phyloP scores from a whole-genome alignment of 805 yeast genomes.

The Wickerhamomyces rabaulensis region DNA sequence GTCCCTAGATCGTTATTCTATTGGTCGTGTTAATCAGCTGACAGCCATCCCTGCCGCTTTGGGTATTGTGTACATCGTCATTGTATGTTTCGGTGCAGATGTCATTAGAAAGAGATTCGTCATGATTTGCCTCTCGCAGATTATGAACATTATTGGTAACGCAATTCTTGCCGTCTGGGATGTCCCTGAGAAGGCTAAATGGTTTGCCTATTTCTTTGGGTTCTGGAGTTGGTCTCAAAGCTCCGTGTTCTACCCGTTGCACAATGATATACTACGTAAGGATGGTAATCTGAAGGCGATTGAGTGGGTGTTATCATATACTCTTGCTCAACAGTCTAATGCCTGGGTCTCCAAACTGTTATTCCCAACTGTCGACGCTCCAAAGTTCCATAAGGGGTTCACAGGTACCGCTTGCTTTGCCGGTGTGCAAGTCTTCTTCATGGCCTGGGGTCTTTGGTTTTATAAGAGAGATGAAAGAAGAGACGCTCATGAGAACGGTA shows the following conservation, averaged over 20 bases:
- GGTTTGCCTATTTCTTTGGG: conserved; percentile 32
- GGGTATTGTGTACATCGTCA: conserved; percentile 7
- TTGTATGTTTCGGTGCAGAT: conserved; percentile 23
- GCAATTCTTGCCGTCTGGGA: conserved; percentile 46
- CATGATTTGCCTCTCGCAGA: conserved; percentile 38
- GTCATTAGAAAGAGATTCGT: conserved; percentile 30
- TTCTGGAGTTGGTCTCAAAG: conserved; percentile 49
- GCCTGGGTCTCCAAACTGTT: conserved; percentile 38
- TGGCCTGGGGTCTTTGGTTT: conserved; percentile 24
- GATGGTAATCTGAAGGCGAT: conserved; percentile 48
- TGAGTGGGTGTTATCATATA: conserved; percentile 42
- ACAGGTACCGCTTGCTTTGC: conserved; percentile 37
- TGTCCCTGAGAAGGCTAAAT: conserved; percentile 46
- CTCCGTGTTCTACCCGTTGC: conserved; percentile 54
- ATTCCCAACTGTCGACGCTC: conserved; percentile 43
- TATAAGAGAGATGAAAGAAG: conserved; percentile 36
- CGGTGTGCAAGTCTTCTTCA: conserved; percentile 20
- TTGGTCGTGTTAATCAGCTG: conserved; percentile 35
- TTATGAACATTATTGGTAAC: conserved; percentile 43
- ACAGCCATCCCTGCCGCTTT: conserved; percentile 37
- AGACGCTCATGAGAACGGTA: conserved; percentile 33
- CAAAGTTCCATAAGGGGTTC: conserved; percentile 49
- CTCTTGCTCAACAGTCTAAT: conserved; percentile 45
- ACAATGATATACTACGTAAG: conserved; percentile 49
- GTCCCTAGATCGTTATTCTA: conserved; percentile 32